Evolutionary conservation across 805 yeast genomes (phyloP).

Genomic region (Pichia nakasei): DNA sequence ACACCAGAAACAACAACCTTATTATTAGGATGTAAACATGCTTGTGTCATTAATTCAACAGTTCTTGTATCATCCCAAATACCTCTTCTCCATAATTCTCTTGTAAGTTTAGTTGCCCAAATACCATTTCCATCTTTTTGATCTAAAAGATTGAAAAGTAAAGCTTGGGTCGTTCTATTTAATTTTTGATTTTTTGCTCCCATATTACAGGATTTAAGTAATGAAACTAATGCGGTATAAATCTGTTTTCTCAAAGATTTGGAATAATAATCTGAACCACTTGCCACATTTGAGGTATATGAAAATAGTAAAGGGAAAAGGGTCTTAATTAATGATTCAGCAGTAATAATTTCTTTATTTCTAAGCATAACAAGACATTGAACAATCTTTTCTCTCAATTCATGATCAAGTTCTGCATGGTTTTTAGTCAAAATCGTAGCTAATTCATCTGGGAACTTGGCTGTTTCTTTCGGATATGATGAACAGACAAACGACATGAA

Average conservation of each 20-base stretch:
- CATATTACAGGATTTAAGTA: constrained; percentile 74
- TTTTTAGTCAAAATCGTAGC: constrained; percentile 58
- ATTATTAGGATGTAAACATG: constrained; percentile 77
- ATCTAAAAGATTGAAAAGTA: constrained; percentile 79
- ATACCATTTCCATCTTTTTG: constrained; percentile 70
- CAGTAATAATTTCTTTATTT: constrained; percentile 68
- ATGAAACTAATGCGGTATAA: constrained; percentile 66
- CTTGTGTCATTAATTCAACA: constrained; percentile 96
- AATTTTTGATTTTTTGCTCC: constrained; percentile 87
- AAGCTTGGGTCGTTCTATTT: constrained; percentile 84
- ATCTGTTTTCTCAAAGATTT: constrained; percentile 77
- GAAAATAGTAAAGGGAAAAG: constrained; percentile 77
- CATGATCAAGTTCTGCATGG: constrained; percentile 77
- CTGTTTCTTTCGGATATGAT: constrained; percentile 86
- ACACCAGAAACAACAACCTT: constrained; percentile 90
- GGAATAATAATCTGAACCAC: constrained; percentile 54
- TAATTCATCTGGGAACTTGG: constrained; percentile 74
- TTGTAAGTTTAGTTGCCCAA: constrained; percentile 92
- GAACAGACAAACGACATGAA: constrained; percentile 87
- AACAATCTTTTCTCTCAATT: constrained; percentile 82
- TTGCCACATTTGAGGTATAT: constrained; percentile 43
- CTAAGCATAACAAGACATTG: constrained; percentile 85
- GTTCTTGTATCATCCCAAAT: constrained; percentile 97
- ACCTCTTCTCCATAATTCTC: constrained; percentile 96
- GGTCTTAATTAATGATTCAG: constrained; percentile 77